These are phyloP conservation scores for Dictyostelium purpureum DNA, from an alignment of 78 protist genomes.

Conservation along the genomic window DNA sequence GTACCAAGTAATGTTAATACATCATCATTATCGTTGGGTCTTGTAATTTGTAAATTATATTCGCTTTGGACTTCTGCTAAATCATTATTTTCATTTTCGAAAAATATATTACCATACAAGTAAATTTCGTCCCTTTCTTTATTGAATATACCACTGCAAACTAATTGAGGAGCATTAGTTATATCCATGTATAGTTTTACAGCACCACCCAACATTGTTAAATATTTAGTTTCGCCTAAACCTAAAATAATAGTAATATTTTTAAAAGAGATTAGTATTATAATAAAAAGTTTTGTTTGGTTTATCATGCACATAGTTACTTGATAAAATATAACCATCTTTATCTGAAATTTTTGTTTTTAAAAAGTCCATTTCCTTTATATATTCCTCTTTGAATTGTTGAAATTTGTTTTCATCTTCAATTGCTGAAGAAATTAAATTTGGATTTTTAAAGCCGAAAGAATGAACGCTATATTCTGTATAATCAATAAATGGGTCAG, in stretches of 20 bases:
- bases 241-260: background rate
- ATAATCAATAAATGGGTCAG: background rate
- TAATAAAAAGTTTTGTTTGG: background rate
- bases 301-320: background rate
- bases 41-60: background rate
- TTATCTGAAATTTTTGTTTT: background rate
- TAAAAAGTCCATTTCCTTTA: background rate
- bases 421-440: background rate
- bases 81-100: background rate
- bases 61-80: background rate
- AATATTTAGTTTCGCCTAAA: background rate
- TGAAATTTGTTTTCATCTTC: background rate
- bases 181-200: background rate
- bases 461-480: background rate
- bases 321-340: background rate
- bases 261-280: background rate
- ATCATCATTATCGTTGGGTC: background rate
- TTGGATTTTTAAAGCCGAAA: background rate
- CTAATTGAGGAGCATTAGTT: background rate
- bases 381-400: background rate
- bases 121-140: background rate
- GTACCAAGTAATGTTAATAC: background rate
- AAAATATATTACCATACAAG: background rate
- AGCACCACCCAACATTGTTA: background rate
- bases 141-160: background rate